Base-by-base conservation (phyloP, 768 basidiomycete genomes). In the Phaeolepiota aurea region DNA sequence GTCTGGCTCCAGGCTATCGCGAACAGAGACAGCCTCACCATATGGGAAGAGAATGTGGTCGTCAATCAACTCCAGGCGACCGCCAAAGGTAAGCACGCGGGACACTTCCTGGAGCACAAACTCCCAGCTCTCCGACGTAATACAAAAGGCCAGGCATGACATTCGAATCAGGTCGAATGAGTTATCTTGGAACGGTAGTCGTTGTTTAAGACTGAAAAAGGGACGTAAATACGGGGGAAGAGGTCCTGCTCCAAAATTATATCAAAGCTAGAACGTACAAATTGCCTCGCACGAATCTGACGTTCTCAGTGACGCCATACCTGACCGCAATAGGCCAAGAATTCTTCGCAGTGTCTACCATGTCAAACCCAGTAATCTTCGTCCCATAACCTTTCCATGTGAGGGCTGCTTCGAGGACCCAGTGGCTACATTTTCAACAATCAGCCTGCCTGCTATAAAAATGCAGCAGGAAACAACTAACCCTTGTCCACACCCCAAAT, bases 401-500 rank as follows among this genome's bases (percentile, higher is more conserved):
- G 25, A 58, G 63, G 5, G 80, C 79, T 2, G 85, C 78, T 28
- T 80, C 68, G 0, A 74, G 46, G 4, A 79, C 69, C 86, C 86
- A 88, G 32, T 70, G 55, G 0, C 59, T 59, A 32, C 11, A 46
- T 16, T 14, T 31, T 28, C 14, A 16, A 18, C n/a, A n/a, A 31
- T 31, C 39, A 14, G 30, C 20, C 28, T 9, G 28, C 9, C 14
- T 31, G 9, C 28, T 31, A 31, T 14, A 31, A 9, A 31, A 10
- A 14, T 10, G 14, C 28, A 31, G 28, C 14, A 14, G 28, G 14
- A n/a, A 14, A 33, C 43, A n/a, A 20, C 53, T 41, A 40, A 61
- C 59, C 84, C 83, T 44, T 74, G 50, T 4, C 87, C 85, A 53
- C 84, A 87, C 1, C 86, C 86, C 4, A 88, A 58, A 49, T 87